Percentiles rank a stretch among this genome's conserved stretches.
These are phyloP conservation scores for Helenozyma baotianmanensis DNA, from an alignment of 805 yeast species.

Conservation along the genomic window DNA sequence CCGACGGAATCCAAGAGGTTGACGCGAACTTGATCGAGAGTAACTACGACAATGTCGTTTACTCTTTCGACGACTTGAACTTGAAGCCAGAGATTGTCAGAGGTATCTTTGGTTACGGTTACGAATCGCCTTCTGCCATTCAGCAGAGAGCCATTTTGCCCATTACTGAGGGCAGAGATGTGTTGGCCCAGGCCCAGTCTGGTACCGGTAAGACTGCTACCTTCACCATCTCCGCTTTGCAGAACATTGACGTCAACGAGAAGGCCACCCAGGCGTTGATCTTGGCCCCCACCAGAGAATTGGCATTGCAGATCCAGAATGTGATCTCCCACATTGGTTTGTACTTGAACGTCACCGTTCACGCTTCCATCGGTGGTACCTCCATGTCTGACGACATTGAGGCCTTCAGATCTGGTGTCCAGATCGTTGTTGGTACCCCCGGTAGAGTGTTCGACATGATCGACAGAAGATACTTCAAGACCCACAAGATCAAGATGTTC, in stretches of 20 bases:
- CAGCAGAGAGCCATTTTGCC: constrained; percentile 79
- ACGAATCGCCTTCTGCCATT: constrained; percentile 77
- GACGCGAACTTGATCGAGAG: constrained; percentile 83
- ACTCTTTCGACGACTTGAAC: constrained; percentile 70
- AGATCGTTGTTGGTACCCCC: constrained; percentile 96
- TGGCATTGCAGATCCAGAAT: constrained; percentile 92
- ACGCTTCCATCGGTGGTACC: constrained; percentile 98
- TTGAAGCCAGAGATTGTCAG: constrained; percentile 69
- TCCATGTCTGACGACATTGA: constrained; percentile 82
- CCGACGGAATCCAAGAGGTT: constrained; percentile 74
- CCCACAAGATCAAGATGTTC: constrained; percentile 86
- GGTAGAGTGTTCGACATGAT: constrained; percentile 97
- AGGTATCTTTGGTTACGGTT: constrained; percentile 76
- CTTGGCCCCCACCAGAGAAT: constrained; percentile 95
- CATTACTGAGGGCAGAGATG: constrained; percentile 69
- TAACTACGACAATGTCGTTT: constrained; percentile 88
- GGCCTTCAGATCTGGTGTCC: constrained; percentile 81
- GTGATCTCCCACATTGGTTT: constrained; percentile 87
- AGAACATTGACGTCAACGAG: constrained; percentile 66
- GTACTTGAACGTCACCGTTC: constrained; percentile 86
- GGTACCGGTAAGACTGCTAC: constrained; percentile 94
- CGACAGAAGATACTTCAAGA: constrained; percentile 77
- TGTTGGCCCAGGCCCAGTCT: constrained; percentile 80
- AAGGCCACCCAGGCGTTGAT: constrained; percentile 88
- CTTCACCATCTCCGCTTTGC: constrained; percentile 68